These are phyloP conservation scores for Phlebiopsis gigantea DNA, from an alignment of 768 basidiomycete genomes.

Conservation along the genomic window DNA sequence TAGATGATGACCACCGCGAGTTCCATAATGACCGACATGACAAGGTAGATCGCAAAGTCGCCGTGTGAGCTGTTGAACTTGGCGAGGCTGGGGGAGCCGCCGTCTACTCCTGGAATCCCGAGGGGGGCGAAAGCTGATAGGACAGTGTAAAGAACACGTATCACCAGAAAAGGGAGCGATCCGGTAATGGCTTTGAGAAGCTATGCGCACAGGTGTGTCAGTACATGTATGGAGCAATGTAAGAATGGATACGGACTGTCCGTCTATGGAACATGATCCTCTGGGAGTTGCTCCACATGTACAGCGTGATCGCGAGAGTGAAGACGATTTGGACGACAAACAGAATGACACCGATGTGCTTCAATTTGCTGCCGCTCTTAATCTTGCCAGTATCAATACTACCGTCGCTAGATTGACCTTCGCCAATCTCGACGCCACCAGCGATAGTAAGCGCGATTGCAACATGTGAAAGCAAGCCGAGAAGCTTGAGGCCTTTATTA, in stretches of 20 bases:
- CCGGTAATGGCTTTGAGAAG: conserved; percentile 48
- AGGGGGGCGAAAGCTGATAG: conserved; percentile 55
- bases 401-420: conserved; percentile 1
- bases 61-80: conserved; percentile 55
- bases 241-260: conserved; percentile 1
- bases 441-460: conserved; percentile 30
- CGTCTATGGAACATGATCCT: conserved; percentile 8
- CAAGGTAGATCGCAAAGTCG: conserved; percentile 51
- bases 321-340: conserved; percentile 37
- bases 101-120: conserved; percentile 32
- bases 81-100: conserved; percentile 32
- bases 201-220: conserved; percentile 26
- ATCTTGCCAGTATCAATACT: conserved; percentile 9
- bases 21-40: conserved; percentile 60
- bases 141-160: conserved; percentile 52
- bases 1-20: conserved; percentile 44
- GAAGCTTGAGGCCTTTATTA: conserved; percentile 19
- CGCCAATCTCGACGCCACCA: conserved; percentile 23
- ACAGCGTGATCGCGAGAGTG: conserved; percentile 9
- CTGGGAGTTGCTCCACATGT: conserved; percentile 11
- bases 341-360: conserved; percentile 30
- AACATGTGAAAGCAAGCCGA: conserved; percentile 23
- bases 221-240: neutral
- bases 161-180: conserved; percentile 57
- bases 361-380: conserved; percentile 23